Evolutionary conservation across 2,329 filamentous ascomycete genomes (phyloP), one percentile per base, ranked within the genome.

Genomic region (Colletotrichum melonis): DNA sequence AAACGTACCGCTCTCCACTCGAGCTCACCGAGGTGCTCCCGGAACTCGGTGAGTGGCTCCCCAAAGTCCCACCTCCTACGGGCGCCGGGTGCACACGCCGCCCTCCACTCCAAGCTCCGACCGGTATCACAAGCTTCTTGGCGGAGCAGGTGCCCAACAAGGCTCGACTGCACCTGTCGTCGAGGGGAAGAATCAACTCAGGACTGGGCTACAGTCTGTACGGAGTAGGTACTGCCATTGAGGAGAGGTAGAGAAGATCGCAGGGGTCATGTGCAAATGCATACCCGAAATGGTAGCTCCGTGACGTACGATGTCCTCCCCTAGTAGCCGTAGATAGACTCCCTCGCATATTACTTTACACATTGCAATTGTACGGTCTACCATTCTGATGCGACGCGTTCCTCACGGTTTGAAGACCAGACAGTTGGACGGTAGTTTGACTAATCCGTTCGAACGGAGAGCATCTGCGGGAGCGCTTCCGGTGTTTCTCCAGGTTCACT

Each of bases 101-200:
- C 30, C 26, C 30, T 59, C 56, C 56, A 28, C 46, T 26, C 32
- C 60, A 16, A 22, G 63, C 64, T 32, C 69, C 28, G 46, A 30
- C 66, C 35, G 67, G 56, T 28, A 63, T 71, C 71, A 73, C 71
- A 71, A 73, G 71, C 71, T 58, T 70, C 52, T 70, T 60, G 67
- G 56, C 60, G 38, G 28, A 2, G 22, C 38, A 16, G n/a, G 4
- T 3, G 5, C 59, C 59, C 19, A 12, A 8, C 16, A 22, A 22
- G 19, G 28, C 30, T 32, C 55, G 12, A 32, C 55, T 30, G 32
- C 28, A 58, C 19, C 30, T n/a, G 56, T 16, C 19, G 46, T 6
- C 49, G 12, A 7, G 19, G 16, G 42, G 16, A 49, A 49, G 42
- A 7, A 9, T 49, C 42, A 49, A 49, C 42, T 49, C 42, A 6